phyloP scores from a whole-genome alignment of 441 rosid species.

The California macrophylla region DNA sequence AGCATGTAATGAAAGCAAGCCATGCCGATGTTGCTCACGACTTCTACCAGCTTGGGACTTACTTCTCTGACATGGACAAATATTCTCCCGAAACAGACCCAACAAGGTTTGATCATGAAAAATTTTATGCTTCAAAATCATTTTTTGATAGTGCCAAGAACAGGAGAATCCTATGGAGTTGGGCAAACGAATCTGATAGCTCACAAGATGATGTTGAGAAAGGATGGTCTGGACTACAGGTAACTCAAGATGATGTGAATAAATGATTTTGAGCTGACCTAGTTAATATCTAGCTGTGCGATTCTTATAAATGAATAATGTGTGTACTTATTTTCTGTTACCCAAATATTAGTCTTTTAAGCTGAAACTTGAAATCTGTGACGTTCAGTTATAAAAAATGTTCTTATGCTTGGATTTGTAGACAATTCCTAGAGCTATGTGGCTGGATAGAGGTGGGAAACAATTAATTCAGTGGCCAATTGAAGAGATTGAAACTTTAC shows the following conservation, averaged over 20 bases:
- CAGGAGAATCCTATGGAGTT: conserved; percentile 3
- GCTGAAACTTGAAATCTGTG: not conserved
- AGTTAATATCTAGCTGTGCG: not conserved
- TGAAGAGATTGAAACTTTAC: conserved; percentile 13
- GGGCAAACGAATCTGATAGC: conserved; percentile 1
- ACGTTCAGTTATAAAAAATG: not conserved
- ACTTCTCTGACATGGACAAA: not conserved
- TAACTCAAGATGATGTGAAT: not conserved
- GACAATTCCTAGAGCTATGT: conserved; percentile 4
- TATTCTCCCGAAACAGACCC: not conserved
- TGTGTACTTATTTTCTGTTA: not conserved
- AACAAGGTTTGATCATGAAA: not conserved
- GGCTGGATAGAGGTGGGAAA: conserved; percentile 10
- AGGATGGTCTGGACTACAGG: conserved; percentile 1
- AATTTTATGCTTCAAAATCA: not conserved
- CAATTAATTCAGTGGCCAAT: conserved; percentile 18
- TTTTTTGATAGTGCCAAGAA: conserved; percentile 1
- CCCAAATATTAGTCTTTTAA: not conserved
- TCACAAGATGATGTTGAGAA: conserved; percentile 1
- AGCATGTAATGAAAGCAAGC: conserved; percentile 13
- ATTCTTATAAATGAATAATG: too few species aligned
- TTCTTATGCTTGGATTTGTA: not conserved
- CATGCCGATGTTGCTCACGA: not conserved
- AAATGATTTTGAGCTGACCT: not conserved
- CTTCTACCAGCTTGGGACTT: conserved; percentile 2